phyloP scores from a whole-genome alignment of 163 green algal genomes.

The Coccomyxa subellipsoidea region DNA sequence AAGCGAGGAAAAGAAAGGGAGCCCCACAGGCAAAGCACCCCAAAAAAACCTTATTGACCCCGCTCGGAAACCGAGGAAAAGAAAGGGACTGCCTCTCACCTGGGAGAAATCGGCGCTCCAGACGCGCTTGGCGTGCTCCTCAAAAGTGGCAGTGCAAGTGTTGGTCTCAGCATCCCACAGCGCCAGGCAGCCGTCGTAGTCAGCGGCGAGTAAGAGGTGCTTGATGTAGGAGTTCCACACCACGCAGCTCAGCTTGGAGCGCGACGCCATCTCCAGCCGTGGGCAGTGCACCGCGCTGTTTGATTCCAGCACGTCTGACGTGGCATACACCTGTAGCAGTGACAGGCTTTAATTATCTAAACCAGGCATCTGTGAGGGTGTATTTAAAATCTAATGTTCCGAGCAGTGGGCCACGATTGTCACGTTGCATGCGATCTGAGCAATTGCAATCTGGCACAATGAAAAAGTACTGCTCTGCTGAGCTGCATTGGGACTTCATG shows the following conservation, averaged over 20 bases:
- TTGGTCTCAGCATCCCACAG: constrained; percentile 61
- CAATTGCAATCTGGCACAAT: no score
- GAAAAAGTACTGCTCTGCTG: no score
- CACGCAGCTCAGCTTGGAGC: constrained; percentile 61
- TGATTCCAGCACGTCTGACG: constrained; percentile 22
- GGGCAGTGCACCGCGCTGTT: constrained; percentile 48
- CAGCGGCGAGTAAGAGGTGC: constrained; percentile 48
- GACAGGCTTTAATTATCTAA: neutral
- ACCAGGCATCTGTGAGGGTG: no score
- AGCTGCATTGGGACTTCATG: no score
- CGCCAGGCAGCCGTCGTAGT: constrained; percentile 50
- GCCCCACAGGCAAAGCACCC: no score
- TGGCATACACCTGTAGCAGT: constrained; percentile 17
- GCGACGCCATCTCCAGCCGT: constrained; percentile 56
- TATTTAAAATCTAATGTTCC: no score
- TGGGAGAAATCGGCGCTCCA: constrained; percentile 77
- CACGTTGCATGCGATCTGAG: no score
- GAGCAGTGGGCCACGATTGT: no score
- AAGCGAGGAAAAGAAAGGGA: no score
- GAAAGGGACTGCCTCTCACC: no score
- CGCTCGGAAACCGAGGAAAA: no score
- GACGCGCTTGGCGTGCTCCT: constrained; percentile 73
- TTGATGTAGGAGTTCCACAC: constrained; percentile 69
- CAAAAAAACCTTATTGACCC: no score
- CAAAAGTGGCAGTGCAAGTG: constrained; percentile 37